These are phyloP conservation scores for Rhodotorula sp. DNA, from an alignment of 1,284 basidiomycete species.

Conservation along the genomic window DNA sequence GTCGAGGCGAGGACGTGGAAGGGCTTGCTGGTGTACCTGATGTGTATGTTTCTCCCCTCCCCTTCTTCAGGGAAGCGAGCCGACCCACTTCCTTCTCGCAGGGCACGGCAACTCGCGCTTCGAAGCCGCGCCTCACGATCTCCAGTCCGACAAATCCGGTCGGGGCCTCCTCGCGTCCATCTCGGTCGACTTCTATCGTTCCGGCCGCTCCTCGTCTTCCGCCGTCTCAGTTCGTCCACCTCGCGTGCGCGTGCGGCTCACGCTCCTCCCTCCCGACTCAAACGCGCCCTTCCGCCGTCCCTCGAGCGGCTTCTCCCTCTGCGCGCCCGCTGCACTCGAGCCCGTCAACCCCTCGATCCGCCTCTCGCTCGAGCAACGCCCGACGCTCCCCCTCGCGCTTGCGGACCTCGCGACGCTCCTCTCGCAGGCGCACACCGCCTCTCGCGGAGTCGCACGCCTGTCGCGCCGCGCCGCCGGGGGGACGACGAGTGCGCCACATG, in stretches of 20 bases:
- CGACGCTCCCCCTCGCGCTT: slow-evolving; percentile 23
- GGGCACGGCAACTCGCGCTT: slow-evolving; percentile 39
- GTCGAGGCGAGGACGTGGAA: slow-evolving; percentile 37
- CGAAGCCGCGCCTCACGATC: slow-evolving; percentile 34
- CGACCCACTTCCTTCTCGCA: neutral
- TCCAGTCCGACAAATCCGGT: slow-evolving; percentile 23
- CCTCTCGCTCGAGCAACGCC: slow-evolving; percentile 15
- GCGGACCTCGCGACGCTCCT: slow-evolving; percentile 25
- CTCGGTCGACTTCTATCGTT: slow-evolving; percentile 34
- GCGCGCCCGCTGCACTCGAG: slow-evolving; percentile 15
- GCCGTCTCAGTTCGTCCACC: slow-evolving; percentile 10
- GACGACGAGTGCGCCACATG: neutral
- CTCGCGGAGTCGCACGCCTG: neutral
- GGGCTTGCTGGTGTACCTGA: slow-evolving; percentile 29
- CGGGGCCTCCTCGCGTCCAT: slow-evolving; percentile 17
- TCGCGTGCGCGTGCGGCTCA: slow-evolving; percentile 26
- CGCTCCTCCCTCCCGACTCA: slow-evolving; percentile 21
- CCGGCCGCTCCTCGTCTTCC: neutral
- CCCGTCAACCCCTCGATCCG: slow-evolving; percentile 23
- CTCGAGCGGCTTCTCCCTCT: neutral
- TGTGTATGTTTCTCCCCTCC: slow-evolving; percentile 17
- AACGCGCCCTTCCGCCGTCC: neutral
- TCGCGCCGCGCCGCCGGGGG: neutral
- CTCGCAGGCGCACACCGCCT: slow-evolving; percentile 18
- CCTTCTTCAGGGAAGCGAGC: neutral